Evolutionary conservation across 768 basidiomycete species (phyloP).

Genomic region (Boletus sp.): DNA sequence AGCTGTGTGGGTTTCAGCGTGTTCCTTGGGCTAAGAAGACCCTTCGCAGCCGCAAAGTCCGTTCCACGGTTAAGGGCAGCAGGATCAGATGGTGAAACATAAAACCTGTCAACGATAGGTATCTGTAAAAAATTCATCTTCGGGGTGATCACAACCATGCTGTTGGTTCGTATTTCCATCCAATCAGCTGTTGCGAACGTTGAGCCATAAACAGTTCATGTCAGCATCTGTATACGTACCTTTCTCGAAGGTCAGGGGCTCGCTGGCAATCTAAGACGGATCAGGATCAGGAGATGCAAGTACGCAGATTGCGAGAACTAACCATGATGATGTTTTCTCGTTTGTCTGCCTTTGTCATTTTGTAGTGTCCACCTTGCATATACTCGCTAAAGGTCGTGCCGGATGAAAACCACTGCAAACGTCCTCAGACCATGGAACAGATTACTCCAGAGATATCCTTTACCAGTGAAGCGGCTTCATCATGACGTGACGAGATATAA

Average conservation of each 20-base stretch:
- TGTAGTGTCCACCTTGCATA: constrained; percentile 84
- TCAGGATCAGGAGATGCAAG: constrained; percentile 8
- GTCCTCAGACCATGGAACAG: constrained; percentile 4
- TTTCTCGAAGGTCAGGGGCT: constrained; percentile 96
- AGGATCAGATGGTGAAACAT: constrained; percentile 84
- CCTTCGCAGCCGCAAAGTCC: constrained; percentile 86
- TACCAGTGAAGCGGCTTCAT: constrained; percentile 91
- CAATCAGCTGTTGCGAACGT: constrained; percentile 64
- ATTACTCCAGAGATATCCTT: constrained; percentile 17
- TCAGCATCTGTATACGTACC: constrained; percentile 40
- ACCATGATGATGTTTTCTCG: constrained; percentile 95
- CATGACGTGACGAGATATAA: constrained; percentile 88
- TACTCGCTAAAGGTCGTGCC: constrained; percentile 94
- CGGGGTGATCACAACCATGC: constrained; percentile 92
- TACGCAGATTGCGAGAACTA: constrained; percentile 6
- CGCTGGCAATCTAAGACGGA: constrained; percentile 69
- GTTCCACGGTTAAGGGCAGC: constrained; percentile 64
- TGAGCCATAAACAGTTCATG: not conserved
- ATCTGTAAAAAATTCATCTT: constrained; percentile 95
- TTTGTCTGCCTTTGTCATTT: constrained; percentile 95
- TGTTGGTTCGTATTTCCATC: constrained; percentile 98
- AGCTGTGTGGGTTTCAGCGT: constrained; percentile 22
- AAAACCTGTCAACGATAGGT: constrained; percentile 91
- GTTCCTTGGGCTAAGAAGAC: constrained; percentile 66
- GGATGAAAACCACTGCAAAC: constrained; percentile 83